A percentile compares a stretch with the other conserved stretches of the same genome.
Conservation (phyloP, 495 filamentous ascomycete species). For the Alectoria sarmentosa region DNA sequence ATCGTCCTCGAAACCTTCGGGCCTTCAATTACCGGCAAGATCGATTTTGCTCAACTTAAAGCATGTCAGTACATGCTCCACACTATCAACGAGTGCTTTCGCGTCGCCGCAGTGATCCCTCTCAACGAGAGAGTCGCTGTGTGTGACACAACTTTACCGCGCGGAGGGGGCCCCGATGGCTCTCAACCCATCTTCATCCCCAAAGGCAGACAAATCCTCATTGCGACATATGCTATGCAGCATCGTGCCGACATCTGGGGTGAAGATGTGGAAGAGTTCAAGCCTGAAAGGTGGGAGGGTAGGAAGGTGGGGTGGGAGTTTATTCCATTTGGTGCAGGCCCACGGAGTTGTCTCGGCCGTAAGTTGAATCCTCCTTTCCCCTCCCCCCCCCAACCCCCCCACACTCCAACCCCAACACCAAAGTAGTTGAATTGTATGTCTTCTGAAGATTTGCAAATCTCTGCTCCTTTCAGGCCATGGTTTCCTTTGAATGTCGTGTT, state of each 20-base stretch:
- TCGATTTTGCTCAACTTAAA: slow-evolving; percentile 18
- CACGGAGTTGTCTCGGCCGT: slow-evolving; percentile 41
- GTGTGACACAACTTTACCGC: slow-evolving; percentile 48
- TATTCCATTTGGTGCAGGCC: slow-evolving; percentile 52
- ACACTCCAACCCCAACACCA: neutral
- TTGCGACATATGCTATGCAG: slow-evolving; percentile 45
- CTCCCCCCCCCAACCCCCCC: too few species aligned
- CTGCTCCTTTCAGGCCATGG: slow-evolving; percentile 42
- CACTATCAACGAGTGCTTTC: slow-evolving; percentile 21
- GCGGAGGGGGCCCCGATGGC: slow-evolving; percentile 60
- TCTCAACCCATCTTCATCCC: slow-evolving; percentile 43
- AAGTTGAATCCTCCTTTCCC: neutral
- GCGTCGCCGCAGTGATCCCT: slow-evolving; percentile 49
- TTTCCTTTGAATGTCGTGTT: slow-evolving; percentile 27
- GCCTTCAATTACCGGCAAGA: neutral
- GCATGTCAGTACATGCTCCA: slow-evolving; percentile 15
- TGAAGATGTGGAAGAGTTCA: slow-evolving; percentile 45
- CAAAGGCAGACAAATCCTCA: slow-evolving; percentile 41
- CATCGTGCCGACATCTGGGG: slow-evolving; percentile 52
- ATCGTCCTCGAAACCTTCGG: slow-evolving; percentile 32
- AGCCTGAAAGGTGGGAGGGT: slow-evolving; percentile 51
- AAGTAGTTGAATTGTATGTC: neutral
- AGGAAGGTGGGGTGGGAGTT: slow-evolving; percentile 46
- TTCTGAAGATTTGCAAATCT: neutral
- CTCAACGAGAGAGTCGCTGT: slow-evolving; percentile 45